These are phyloP conservation scores for Kickxella alabastrina DNA, from an alignment of 192 early-diverging fungal genomes.

Conservation along the genomic window DNA sequence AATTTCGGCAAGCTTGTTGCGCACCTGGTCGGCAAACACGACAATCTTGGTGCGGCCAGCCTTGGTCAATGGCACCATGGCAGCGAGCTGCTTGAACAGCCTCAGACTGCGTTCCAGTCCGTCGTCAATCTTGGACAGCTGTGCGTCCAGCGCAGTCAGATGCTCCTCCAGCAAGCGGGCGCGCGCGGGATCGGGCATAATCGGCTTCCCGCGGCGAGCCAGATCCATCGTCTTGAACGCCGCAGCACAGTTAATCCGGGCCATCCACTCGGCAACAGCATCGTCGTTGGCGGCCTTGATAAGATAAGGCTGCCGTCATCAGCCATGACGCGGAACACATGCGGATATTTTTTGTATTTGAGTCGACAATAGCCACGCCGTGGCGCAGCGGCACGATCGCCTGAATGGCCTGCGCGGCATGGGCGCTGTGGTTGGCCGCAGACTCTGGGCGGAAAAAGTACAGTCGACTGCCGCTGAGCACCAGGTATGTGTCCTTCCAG, in stretches of 20 bases:
- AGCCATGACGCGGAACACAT: constrained; percentile 71
- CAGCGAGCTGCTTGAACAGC: constrained; percentile 61
- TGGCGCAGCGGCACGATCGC: constrained; percentile 59
- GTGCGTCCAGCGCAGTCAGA: constrained; percentile 51
- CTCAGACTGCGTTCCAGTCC: constrained; percentile 56
- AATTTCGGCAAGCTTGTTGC: constrained; percentile 53
- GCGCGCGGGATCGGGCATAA: constrained; percentile 13
- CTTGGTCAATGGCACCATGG: constrained; percentile 69
- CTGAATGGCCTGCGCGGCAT: constrained; percentile 28
- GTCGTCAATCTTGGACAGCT: constrained; percentile 52
- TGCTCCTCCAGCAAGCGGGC: constrained; percentile 40
- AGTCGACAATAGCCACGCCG: constrained; percentile 66
- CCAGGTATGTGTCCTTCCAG: constrained; percentile 74
- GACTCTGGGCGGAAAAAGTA: constrained; percentile 65
- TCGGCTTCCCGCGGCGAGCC: constrained; percentile 17
- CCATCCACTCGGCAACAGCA: constrained; percentile 78
- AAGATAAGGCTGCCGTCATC: constrained; percentile 70
- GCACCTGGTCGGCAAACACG: constrained; percentile 40
- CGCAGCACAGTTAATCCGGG: constrained; percentile 74
- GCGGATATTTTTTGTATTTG: constrained; percentile 72
- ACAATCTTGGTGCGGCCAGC: constrained; percentile 59
- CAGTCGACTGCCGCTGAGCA: constrained; percentile 72
- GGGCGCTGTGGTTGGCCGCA: constrained; percentile 17
- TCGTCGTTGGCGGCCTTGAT: constrained; percentile 64
- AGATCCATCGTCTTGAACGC: constrained; percentile 64